Base-by-base conservation (phyloP, 805 yeast genomes). In the Nematodospora valgi region DNA sequence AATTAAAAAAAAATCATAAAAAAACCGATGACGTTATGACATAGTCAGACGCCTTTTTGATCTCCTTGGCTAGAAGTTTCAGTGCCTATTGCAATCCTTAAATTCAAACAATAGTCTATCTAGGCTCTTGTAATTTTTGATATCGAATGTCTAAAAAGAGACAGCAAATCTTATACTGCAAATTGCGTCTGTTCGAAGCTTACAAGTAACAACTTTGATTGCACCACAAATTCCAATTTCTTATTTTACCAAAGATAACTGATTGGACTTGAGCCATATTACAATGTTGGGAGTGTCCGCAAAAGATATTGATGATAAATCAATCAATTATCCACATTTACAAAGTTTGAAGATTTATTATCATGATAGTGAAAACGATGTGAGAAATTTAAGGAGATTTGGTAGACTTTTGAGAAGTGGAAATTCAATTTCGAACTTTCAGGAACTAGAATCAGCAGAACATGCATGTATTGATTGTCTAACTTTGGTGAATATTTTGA, bases 401-500 rank as follows among this genome's bases (percentile, higher is more conserved):
- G 18, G 35, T 18, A 17, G 5, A 18, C 25, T 10, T 13, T 14
- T 32, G 4, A 24, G 19, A 24, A n/a, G 10, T 4, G 15, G n/a
- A 4, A 23, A 32, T 13, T 24, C 23, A 18, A 12, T 17, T 13
- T 8, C 23, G 11, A 32, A 23, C 7, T 18, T 32, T 10, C 4
- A 29, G 14, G 35, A 32, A 15, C 18, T 32, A 17, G 35, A 32
- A 12, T 32, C 24, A 17, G 35, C 24, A 10, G 35, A 32, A 24
- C 23, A 23, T 24, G 18, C 23, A 24, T 32, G 10, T 9, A 32
- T 22, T 19, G 35, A 32, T 32, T n/a, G 35, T 13, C 19, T 32
- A 10, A 32, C 35, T 5, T 24, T 32, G 35, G 18, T 32, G 10
- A 32, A 32, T 24, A 32, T 32, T 24, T 32, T 32, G 14, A 32